Conservation (phyloP, 2,329 filamentous ascomycete species). For the Colletotrichum tamarilloi region DNA sequence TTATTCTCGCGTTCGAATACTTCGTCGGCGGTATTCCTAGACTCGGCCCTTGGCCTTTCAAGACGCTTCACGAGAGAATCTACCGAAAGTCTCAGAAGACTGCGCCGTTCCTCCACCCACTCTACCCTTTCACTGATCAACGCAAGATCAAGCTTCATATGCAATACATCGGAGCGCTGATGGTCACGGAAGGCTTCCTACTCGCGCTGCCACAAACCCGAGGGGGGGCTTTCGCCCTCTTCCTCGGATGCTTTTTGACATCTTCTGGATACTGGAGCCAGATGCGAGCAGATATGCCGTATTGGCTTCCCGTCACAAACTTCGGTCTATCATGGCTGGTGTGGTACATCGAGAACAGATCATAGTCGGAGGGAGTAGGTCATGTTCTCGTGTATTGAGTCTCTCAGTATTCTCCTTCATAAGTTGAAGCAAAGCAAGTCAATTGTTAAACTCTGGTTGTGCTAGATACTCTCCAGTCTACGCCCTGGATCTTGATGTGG, state of each 20-base stretch:
- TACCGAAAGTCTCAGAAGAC: slow-evolving; percentile 25
- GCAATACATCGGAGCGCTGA: background rate
- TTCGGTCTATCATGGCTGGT: background rate
- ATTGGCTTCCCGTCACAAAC: slow-evolving; percentile 15
- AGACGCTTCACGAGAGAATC: slow-evolving; percentile 18
- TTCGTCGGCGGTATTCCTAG: slow-evolving; percentile 24
- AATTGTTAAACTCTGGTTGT: no score
- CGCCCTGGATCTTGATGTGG: no score
- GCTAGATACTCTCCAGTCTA: no score
- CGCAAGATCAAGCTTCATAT: slow-evolving; percentile 8
- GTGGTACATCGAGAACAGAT: background rate
- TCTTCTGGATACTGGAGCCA: slow-evolving; percentile 15
- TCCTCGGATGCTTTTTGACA: slow-evolving; percentile 15
- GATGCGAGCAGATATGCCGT: background rate
- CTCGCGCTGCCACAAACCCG: background rate
- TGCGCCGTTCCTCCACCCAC: slow-evolving; percentile 7
- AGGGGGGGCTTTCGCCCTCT: background rate
- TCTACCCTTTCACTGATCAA: slow-evolving; percentile 15
- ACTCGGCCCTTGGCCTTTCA: slow-evolving; percentile 16
- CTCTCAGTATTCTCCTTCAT: no score
- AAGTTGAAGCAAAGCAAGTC: no score
- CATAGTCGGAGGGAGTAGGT: background rate
- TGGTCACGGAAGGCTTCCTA: background rate
- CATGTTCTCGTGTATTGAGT: no score
- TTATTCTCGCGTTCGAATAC: slow-evolving; percentile 11